These are phyloP conservation scores for Kitagawia praeruptora DNA, from an alignment of 129 eudicot genomes.

Conservation along the genomic window DNA sequence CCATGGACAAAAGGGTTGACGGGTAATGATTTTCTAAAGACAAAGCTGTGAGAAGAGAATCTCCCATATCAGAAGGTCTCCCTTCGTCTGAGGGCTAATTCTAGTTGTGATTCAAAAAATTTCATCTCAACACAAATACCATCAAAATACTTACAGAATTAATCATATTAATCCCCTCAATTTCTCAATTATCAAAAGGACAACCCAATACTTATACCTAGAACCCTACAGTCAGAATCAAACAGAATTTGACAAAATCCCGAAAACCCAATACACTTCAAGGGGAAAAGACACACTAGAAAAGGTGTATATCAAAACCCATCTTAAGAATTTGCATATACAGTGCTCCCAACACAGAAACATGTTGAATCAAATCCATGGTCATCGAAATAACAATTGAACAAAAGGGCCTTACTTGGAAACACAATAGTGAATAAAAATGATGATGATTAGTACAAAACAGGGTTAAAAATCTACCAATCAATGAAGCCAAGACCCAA, in stretches of 20 bases:
- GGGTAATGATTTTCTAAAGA: slow-evolving; percentile 80
- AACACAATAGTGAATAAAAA: background rate
- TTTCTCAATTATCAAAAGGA: background rate
- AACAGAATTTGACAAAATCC: background rate
- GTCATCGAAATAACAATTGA: background rate
- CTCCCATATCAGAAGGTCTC: slow-evolving; percentile 65
- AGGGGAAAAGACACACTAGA: slow-evolving; percentile 16
- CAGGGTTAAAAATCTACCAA: slow-evolving; percentile 36
- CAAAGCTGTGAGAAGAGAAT: slow-evolving; percentile 49
- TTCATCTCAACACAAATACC: slow-evolving; percentile 31
- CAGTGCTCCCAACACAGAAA: slow-evolving; percentile 20
- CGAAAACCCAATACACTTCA: background rate
- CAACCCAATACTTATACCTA: background rate
- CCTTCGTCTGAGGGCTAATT: slow-evolving; percentile 20
- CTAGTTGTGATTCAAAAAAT: slow-evolving; percentile 13
- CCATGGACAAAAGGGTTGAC: slow-evolving; percentile 87
- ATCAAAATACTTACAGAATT: slow-evolving; percentile 14
- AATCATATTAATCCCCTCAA: slow-evolving; percentile 18
- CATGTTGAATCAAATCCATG: slow-evolving; percentile 26
- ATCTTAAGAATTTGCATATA: slow-evolving; percentile 33
- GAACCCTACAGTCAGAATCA: background rate
- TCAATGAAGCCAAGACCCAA: slow-evolving; percentile 92
- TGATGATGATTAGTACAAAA: background rate
- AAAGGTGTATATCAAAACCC: slow-evolving; percentile 34
- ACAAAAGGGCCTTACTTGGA: background rate